Evolutionary conservation across 768 basidiomycete genomes (phyloP), one percentile per base, ranked within the genome.

Genomic region (Lactarius pseudohatsudake): DNA sequence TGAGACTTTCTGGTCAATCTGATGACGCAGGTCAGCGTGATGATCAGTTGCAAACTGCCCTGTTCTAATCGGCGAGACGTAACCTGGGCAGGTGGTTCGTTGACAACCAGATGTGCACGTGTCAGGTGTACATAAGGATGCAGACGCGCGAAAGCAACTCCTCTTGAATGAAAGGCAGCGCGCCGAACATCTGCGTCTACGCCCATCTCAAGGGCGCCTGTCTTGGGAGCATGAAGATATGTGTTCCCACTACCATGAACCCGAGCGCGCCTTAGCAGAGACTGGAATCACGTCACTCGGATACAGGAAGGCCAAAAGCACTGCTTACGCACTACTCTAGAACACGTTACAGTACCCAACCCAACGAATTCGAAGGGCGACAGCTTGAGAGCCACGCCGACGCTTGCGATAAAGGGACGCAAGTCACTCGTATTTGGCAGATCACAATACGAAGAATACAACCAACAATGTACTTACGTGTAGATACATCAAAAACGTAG

Each of bases 381-480:
- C 47, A 26, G 6, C 50, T 13, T 15, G 50, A 26, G 50, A 53
- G 50, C 47, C 50, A 53, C 50, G 6, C 26, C 50, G 13, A 53
- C 13, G 47, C 47, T 26, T 50, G 47, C 11, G 11, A 26, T 26
- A 50, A 50, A n/a, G 26, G 50, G 26, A 53, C 1, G 50, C 50
- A 26, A 53, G 22, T 45, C 45, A 34, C 26, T 13, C 20, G 50
- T 54, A 22, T 62, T 53, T 8, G 28, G 62, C 55, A 57, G 10
- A 63, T 63, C 62, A 64, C 9, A 47, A 57, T 16, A n/a, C 22
- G 57, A 59, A 53, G 43, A 53, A 54, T 16, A 22, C 20, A 8
- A 13, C 6, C 2, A 47, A 36, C n/a, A 34, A 36, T 26, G n/a
- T 11, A 28, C 28, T 53, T 50, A 54, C 47, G 36, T 59, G 30